phyloP scores from a whole-genome alignment of 108 stramenopile genomes.

The Phaeodactylum tricornutum region DNA sequence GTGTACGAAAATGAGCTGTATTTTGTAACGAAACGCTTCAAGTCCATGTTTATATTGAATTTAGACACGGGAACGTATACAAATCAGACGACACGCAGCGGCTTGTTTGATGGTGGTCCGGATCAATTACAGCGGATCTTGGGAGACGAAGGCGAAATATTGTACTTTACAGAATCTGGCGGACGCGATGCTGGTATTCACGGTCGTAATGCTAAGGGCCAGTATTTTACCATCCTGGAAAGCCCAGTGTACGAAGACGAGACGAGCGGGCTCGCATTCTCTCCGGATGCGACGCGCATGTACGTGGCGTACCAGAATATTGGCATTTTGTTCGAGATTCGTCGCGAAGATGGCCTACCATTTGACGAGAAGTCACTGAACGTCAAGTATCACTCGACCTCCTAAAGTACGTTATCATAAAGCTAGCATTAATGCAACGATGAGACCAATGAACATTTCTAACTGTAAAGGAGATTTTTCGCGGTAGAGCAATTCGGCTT shows the following conservation, averaged over 20 bases:
- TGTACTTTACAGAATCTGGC: slow-evolving; percentile 49
- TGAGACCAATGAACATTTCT: no score
- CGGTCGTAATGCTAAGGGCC: slow-evolving; percentile 20
- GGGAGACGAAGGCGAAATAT: slow-evolving; percentile 7
- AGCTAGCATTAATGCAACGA: no score
- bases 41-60: slow-evolving; percentile 21
- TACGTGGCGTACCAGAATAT: slow-evolving; percentile 41
- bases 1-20: slow-evolving; percentile 13
- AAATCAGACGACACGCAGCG: slow-evolving; percentile 7
- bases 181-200: slow-evolving; percentile 28
- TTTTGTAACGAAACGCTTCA: slow-evolving; percentile 21
- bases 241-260: slow-evolving; percentile 18
- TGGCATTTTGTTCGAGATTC: slow-evolving; percentile 31
- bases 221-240: slow-evolving; percentile 27
- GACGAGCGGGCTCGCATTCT: slow-evolving; percentile 51
- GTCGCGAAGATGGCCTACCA: slow-evolving; percentile 35
- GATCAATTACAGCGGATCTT: slow-evolving; percentile 18
- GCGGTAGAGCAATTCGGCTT: no score
- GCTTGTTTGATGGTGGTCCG: slow-evolving; percentile 17
- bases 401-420: no score
- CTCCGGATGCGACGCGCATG: slow-evolving; percentile 37
- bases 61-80: slow-evolving; percentile 16
- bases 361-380: slow-evolving; percentile 13
- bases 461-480: no score
- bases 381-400: slow-evolving; percentile 22